phyloP scores from a whole-genome alignment of 257 asterid genomes.

The Marsdenia floribunda region DNA sequence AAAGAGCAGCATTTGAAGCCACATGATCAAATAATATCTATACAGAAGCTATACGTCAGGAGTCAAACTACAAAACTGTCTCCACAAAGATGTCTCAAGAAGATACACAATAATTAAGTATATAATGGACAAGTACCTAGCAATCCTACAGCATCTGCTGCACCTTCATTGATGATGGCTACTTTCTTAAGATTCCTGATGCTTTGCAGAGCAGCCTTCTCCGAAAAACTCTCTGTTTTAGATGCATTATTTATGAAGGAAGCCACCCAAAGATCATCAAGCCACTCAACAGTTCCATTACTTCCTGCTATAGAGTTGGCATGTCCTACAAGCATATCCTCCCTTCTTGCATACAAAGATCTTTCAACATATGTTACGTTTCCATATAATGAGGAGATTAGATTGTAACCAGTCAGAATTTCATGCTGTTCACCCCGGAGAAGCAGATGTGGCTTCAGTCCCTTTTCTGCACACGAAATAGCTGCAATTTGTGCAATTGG shows the following conservation, averaged over 20 bases:
- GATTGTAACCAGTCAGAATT: conserved; percentile 71
- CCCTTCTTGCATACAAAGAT: conserved; percentile 66
- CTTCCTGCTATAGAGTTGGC: conserved; percentile 49
- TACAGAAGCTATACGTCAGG: neutral
- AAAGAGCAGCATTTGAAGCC: neutral
- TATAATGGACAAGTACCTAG: conserved; percentile 40
- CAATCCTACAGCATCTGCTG: conserved; percentile 77
- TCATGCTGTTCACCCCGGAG: conserved; percentile 94
- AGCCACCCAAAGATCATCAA: conserved; percentile 37
- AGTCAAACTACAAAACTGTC: conserved; percentile 2
- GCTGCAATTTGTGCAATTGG: conserved; percentile 44
- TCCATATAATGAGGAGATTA: conserved; percentile 69
- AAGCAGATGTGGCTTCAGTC: conserved; percentile 76
- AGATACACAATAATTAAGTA: neutral
- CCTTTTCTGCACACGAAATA: conserved; percentile 87
- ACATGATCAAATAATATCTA: neutral
- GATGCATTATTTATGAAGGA: conserved; percentile 23
- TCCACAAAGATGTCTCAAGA: neutral
- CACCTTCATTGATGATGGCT: conserved; percentile 74
- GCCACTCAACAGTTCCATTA: conserved; percentile 42
- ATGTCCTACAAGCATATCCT: conserved; percentile 66
- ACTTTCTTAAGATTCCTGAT: conserved; percentile 38
- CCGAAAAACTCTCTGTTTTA: conserved; percentile 5
- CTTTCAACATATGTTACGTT: conserved; percentile 67
- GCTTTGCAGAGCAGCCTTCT: conserved; percentile 20